These are phyloP conservation scores for Aristolochia californica DNA, from an alignment of 164 flowering plant genomes.

Conservation along the genomic window DNA sequence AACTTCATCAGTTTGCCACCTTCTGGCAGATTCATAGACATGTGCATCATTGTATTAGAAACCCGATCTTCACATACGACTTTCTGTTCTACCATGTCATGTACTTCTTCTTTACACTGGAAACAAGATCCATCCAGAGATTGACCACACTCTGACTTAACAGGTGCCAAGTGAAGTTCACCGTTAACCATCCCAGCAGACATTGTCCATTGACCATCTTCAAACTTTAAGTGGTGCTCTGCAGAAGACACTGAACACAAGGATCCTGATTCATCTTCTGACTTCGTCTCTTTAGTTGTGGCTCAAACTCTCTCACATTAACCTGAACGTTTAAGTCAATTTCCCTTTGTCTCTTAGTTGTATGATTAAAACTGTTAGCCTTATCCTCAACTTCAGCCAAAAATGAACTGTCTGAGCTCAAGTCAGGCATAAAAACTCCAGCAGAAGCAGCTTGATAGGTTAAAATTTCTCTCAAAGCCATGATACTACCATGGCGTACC, in stretches of 20 bases:
- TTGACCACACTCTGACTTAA: slow-evolving; percentile 42
- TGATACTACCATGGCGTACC: slow-evolving; percentile 93
- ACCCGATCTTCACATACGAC: slow-evolving; percentile 16
- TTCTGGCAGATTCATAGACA: slow-evolving; percentile 27
- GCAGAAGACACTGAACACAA: slow-evolving; percentile 10
- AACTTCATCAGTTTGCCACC: slow-evolving; percentile 46
- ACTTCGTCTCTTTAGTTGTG: slow-evolving; percentile 50
- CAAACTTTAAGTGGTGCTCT: slow-evolving; percentile 22
- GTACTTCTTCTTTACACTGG: slow-evolving; percentile 17
- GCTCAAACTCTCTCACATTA: slow-evolving; percentile 38
- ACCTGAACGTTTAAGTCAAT: slow-evolving; percentile 71
- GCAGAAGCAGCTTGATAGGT: slow-evolving; percentile 85
- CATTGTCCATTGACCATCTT: slow-evolving; percentile 21
- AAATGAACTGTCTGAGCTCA: slow-evolving; percentile 23
- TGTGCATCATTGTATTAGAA: slow-evolving; percentile 13
- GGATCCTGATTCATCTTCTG: slow-evolving; percentile 22
- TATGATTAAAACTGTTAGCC: too few species aligned
- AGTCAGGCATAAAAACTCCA: slow-evolving; percentile 52
- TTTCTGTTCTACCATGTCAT: slow-evolving; percentile 16
- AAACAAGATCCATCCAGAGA: slow-evolving; percentile 8
- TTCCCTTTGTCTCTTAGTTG: slow-evolving; percentile 47
- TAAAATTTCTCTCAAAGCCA: slow-evolving; percentile 93
- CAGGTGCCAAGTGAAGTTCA: slow-evolving; percentile 18
- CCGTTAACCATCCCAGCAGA: slow-evolving; percentile 23
- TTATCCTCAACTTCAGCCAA: slow-evolving; percentile 21